Evolutionary conservation across 352 stramenopile genomes (phyloP).

Genomic region (Phytophthora sp.): DNA sequence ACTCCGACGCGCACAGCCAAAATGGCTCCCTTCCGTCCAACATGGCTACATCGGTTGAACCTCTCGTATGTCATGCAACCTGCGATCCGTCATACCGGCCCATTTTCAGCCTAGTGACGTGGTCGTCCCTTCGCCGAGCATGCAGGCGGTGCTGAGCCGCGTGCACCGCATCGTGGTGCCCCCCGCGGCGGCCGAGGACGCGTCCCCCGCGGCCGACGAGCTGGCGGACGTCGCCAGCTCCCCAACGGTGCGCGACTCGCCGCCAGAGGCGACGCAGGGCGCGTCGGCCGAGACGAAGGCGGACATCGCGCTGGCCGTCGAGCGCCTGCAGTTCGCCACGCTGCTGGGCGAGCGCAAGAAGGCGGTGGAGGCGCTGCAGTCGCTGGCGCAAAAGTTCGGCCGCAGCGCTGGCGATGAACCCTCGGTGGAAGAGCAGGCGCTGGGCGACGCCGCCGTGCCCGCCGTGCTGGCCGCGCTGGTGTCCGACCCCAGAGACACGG

Average conservation of each 20-base stretch:
- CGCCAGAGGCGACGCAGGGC: background rate
- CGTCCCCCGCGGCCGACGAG: background rate
- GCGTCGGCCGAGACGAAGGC: constrained; percentile 4
- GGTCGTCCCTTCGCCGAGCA: constrained; percentile 15
- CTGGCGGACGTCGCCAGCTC: background rate
- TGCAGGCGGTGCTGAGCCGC: constrained; percentile 78
- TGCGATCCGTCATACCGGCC: no score
- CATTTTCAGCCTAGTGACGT: no score
- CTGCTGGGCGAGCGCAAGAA: constrained; percentile 78
- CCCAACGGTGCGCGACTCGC: background rate
- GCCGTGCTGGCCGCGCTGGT: constrained; percentile 65
- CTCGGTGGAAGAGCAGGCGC: constrained; percentile 44
- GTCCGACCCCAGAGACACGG: constrained; percentile 80
- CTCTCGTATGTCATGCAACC: no score
- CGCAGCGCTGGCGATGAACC: constrained; percentile 3
- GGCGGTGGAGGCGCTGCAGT: constrained; percentile 52
- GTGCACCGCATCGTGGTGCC: constrained; percentile 73
- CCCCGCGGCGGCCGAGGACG: constrained; percentile 7
- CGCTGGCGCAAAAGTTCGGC: constrained; percentile 37
- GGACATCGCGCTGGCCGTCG: constrained; percentile 61
- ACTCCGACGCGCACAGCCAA: no score
- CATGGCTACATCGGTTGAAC: no score
- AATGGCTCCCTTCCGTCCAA: no score
- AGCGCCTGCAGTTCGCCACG: constrained; percentile 77
- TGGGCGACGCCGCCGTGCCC: constrained; percentile 51